A percentile compares a stretch with the other conserved stretches of the same genome.
Conservation (phyloP, 129 eudicot species). For the Pittosporum tobira region DNA sequence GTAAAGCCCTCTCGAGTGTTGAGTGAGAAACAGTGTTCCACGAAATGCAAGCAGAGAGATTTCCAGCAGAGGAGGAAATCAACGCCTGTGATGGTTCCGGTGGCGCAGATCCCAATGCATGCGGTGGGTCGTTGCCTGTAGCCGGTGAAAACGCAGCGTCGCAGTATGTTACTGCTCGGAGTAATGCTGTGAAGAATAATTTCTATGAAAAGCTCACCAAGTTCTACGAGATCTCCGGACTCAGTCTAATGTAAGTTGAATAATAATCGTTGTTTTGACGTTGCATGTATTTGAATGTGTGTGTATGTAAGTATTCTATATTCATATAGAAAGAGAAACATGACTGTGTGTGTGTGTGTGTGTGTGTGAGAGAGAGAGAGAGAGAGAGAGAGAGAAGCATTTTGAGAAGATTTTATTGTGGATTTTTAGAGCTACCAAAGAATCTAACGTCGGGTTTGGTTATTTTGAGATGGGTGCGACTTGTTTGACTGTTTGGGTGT, state of each 20-base stretch:
- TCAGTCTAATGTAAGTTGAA: constrained; percentile 39
- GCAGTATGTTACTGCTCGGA: background rate
- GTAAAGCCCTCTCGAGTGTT: too few relatives aligned
- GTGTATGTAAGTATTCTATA: background rate
- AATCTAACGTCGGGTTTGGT: background rate
- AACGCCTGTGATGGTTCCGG: background rate
- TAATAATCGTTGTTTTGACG: background rate
- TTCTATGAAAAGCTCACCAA: constrained; percentile 48
- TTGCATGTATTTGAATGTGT: background rate
- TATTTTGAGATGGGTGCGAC: background rate
- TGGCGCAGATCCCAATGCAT: constrained; percentile 5
- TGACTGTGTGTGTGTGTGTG: background rate
- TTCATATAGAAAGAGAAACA: background rate
- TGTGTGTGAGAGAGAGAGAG: too few relatives aligned
- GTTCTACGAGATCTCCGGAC: constrained; percentile 46
- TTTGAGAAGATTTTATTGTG: background rate
- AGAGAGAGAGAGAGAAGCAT: background rate
- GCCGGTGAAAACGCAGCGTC: background rate
- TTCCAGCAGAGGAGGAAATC: background rate
- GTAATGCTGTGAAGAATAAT: constrained; percentile 11
- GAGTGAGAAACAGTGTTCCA: background rate
- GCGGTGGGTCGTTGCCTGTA: background rate
- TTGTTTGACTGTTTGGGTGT: background rate
- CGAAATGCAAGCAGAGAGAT: constrained; percentile 12
- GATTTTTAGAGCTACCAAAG: background rate